These are phyloP conservation scores for Cucurbita ficifolia DNA, from an alignment of 306 rosid genomes.

Conservation along the genomic window DNA sequence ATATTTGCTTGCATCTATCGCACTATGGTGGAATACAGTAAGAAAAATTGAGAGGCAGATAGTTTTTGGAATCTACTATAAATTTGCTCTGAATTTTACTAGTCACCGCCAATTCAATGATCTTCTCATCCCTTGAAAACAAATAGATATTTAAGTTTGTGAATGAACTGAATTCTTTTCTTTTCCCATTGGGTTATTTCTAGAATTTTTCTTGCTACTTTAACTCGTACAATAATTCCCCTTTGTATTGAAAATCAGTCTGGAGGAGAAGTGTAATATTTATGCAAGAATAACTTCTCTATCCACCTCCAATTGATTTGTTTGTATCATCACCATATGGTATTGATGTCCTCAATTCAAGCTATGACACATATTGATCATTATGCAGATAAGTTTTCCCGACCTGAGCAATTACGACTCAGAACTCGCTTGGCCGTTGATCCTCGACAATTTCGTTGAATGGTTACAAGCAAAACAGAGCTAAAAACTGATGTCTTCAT, in stretches of 20 bases:
- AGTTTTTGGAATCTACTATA: neutral
- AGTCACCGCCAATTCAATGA: neutral
- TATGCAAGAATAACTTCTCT: neutral
- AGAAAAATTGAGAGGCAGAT: neutral
- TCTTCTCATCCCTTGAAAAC: neutral
- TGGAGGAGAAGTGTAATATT: neutral
- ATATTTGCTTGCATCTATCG: neutral
- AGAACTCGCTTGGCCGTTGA: slow-evolving; percentile 91
- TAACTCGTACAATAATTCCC: no score
- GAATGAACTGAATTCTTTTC: neutral
- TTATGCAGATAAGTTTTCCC: slow-evolving; percentile 62
- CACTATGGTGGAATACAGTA: neutral
- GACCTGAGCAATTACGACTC: slow-evolving; percentile 54
- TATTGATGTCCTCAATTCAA: neutral
- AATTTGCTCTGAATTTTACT: neutral
- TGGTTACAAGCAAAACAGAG: slow-evolving; percentile 59
- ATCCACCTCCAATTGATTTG: neutral
- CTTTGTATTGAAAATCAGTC: no score
- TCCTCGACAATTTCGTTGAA: slow-evolving; percentile 87
- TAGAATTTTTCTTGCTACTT: neutral
- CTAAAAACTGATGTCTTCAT: slow-evolving; percentile 14
- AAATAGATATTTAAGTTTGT: neutral
- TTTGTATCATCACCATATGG: neutral
- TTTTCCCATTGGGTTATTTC: neutral
- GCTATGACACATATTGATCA: neutral